Percentiles rank a stretch among this genome's conserved stretches.
Evolutionary conservation across 495 filamentous ascomycete species (phyloP).

Genomic region (Xylaria acuta): DNA sequence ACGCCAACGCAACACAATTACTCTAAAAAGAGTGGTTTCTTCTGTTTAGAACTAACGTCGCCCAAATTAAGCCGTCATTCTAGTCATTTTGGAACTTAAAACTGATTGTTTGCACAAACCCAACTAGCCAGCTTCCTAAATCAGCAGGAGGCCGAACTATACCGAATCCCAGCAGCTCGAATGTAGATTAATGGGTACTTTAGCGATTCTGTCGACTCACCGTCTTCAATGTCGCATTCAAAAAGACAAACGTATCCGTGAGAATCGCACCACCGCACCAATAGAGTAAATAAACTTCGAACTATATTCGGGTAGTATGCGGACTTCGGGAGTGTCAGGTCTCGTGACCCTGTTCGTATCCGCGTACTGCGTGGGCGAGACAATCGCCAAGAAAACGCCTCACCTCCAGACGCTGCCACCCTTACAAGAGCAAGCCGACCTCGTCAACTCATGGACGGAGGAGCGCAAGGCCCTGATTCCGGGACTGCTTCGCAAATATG

Average conservation of each 20-base stretch:
- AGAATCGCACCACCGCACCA: neutral
- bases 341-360: slow-evolving; percentile 23
- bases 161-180: neutral
- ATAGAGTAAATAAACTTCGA: neutral
- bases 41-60: neutral
- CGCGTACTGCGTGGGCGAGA: slow-evolving; percentile 9
- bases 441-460: slow-evolving; percentile 50
- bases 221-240: neutral
- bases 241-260: neutral
- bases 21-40: neutral
- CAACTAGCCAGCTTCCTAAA: slow-evolving; percentile 10
- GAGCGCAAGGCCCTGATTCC: slow-evolving; percentile 49
- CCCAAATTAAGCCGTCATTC: neutral
- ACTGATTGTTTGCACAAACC: neutral
- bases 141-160: slow-evolving; percentile 6
- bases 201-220: neutral
- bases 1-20: neutral
- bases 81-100: neutral
- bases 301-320: slow-evolving; percentile 27
- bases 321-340: slow-evolving; percentile 27
- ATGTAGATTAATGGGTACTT: neutral
- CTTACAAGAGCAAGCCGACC: slow-evolving; percentile 48
- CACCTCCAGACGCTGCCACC: slow-evolving; percentile 47
- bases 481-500: slow-evolving; percentile 48
- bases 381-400: slow-evolving; percentile 36